These are phyloP conservation scores for Psophocarpus tetragonolobus DNA, from an alignment of 306 rosid species.

Conservation along the genomic window DNA sequence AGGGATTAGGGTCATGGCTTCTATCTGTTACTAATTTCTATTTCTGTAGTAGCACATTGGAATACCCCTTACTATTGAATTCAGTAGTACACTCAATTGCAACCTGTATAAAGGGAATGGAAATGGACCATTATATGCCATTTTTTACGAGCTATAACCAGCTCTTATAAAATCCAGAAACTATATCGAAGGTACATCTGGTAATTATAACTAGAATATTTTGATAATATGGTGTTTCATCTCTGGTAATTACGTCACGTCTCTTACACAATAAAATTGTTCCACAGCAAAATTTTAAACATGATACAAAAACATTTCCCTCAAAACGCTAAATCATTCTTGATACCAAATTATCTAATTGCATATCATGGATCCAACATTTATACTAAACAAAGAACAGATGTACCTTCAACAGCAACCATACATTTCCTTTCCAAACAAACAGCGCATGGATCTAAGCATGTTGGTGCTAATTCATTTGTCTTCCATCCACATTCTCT, in stretches of 20 bases:
- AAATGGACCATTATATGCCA: neutral
- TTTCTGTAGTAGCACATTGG: neutral
- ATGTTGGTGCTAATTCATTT: slow-evolving; percentile 56
- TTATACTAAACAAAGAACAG: neutral
- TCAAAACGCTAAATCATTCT: neutral
- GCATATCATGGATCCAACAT: neutral
- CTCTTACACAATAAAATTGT: neutral
- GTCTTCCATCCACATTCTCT: slow-evolving; percentile 93
- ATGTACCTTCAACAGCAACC: slow-evolving; percentile 88
- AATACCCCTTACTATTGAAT: neutral
- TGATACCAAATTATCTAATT: slow-evolving; percentile 8
- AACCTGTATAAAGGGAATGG: neutral
- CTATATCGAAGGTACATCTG: neutral
- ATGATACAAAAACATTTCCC: neutral
- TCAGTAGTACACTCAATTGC: neutral
- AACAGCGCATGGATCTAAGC: slow-evolving; percentile 90
- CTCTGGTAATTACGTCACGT: neutral
- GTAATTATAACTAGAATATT: neutral
- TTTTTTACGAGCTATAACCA: neutral
- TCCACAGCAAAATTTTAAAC: neutral
- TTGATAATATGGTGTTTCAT: slow-evolving; percentile 2
- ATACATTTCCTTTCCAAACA: slow-evolving; percentile 92
- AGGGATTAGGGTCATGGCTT: neutral
- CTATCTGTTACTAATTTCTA: neutral
- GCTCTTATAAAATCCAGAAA: neutral